phyloP scores from a whole-genome alignment of 192 early-diverging fungal genomes.

The Helicostylum pulchrum region DNA sequence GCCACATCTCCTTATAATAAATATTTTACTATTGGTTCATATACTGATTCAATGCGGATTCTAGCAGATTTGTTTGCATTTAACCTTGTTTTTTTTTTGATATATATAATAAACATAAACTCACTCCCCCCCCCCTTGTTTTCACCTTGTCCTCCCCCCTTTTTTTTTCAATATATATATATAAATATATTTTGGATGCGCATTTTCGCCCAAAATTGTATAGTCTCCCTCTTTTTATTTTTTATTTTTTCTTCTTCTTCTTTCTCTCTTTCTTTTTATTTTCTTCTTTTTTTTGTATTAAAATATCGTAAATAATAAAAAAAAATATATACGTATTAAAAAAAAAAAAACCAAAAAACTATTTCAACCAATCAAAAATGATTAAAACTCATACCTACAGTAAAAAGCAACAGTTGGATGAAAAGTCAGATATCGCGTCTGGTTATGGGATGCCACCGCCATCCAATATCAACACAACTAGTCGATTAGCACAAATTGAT shows the following conservation, averaged over 20 bases:
- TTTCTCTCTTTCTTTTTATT: constrained; percentile 13
- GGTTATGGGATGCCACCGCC: constrained; percentile 28
- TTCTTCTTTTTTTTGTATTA: constrained; percentile 11
- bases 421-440: constrained; percentile 4
- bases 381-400: constrained; percentile 10
- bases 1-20: too few relatives aligned
- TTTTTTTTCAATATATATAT: constrained; percentile 3
- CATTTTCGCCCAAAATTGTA: too few relatives aligned
- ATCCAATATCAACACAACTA: constrained; percentile 15
- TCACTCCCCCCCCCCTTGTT: not conserved
- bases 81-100: not conserved
- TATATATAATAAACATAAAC: not conserved
- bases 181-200: too few relatives aligned
- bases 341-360: not conserved
- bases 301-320: not conserved
- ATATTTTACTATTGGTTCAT: too few relatives aligned
- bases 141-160: not conserved
- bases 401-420: constrained; percentile 6
- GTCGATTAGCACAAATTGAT: constrained; percentile 38
- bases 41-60: too few relatives aligned
- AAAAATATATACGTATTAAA: constrained; percentile 7
- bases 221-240: constrained; percentile 13
- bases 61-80: too few relatives aligned
- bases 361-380: constrained; percentile 11
- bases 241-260: constrained; percentile 7